These are phyloP conservation scores for Penicillium oxalicum DNA, from an alignment of 2,329 filamentous ascomycete genomes.

Conservation along the genomic window DNA sequence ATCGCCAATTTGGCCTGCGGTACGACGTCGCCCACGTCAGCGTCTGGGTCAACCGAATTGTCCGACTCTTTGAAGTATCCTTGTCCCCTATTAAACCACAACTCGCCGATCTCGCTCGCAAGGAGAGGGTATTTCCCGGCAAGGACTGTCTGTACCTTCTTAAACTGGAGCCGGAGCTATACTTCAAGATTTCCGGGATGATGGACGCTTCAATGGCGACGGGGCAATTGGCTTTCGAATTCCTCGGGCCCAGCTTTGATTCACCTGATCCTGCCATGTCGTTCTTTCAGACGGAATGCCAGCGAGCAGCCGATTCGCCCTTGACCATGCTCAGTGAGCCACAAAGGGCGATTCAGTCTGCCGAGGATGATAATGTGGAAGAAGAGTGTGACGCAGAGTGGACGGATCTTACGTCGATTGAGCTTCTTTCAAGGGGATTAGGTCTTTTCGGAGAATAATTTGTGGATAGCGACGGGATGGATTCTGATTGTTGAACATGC, in stretches of 20 bases:
- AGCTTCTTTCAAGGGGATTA: not conserved
- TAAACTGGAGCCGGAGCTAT: not conserved
- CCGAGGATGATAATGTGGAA: not conserved
- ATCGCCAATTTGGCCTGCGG: not conserved
- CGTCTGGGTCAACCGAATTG: not conserved
- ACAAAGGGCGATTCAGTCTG: not conserved
- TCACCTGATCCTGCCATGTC: not conserved
- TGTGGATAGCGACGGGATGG: not conserved
- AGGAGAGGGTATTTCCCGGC: not conserved
- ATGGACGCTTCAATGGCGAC: constrained; percentile 1
- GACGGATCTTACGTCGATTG: not conserved
- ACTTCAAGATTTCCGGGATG: constrained; percentile 1
- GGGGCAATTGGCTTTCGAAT: not conserved
- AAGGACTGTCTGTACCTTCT: not conserved
- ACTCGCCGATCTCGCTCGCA: not conserved
- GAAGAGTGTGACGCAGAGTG: not conserved
- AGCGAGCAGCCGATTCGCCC: too few species aligned
- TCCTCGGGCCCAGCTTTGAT: not conserved
- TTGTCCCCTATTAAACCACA: constrained; percentile 1
- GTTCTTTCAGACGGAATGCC: not conserved
- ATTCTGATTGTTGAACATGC: not conserved
- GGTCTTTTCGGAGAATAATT: not conserved
- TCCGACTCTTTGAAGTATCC: not conserved
- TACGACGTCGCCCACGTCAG: constrained; percentile 1
- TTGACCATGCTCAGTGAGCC: too few species aligned